Evolutionary conservation across 2,329 filamentous ascomycete genomes (phyloP), one percentile per base, ranked within the genome.

Genomic region (Chaetomiaceae sp.): DNA sequence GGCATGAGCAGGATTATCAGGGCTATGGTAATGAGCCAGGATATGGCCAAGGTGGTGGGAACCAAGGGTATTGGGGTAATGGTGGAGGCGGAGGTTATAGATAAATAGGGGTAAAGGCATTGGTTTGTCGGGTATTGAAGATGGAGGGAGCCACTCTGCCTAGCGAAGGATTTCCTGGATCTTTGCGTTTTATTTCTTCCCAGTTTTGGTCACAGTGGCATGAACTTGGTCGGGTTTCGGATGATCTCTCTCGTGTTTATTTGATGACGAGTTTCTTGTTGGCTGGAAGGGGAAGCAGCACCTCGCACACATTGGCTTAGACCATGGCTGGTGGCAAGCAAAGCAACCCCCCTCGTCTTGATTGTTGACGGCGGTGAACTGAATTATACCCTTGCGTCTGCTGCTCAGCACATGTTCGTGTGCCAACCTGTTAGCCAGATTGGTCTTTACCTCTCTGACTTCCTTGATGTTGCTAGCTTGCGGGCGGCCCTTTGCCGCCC

Each of bases 51-150:
- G 37, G 29, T 9, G 25, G 38, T 6, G 50, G 34, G 23, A 48
- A 48, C 20, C 44, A 53, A 18, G 40, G n/a, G 18, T 53, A 53
- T 9, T 53, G 51, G 51, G 51, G 51, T 8, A 40, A 49, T 33
- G 43, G 43, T 5, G 30, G 23, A 5, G 40, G 43, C 9, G 32
- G 43, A 13, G 13, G 38, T 4, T 18, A 20, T 8, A 25, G 21
- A 36, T 41, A 34, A 23, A 21, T 4, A 3, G 18, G 18, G 20
- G 36, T 20, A 14, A 10, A 7, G 34, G n/a, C 8, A 10, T 37
- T 10, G 29, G 11, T 36, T 9, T 5, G 25, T 5, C 5, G 5
- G 5, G 25, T 21, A 20, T 14, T 20, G 16, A 1, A 16, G 7
- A 11, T 6, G 11, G 16, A 11, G 16, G 32, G 21, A 43, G 40